Evolutionary conservation across 2,329 filamentous ascomycete species (phyloP).

Genomic region (Helotiales sp.): DNA sequence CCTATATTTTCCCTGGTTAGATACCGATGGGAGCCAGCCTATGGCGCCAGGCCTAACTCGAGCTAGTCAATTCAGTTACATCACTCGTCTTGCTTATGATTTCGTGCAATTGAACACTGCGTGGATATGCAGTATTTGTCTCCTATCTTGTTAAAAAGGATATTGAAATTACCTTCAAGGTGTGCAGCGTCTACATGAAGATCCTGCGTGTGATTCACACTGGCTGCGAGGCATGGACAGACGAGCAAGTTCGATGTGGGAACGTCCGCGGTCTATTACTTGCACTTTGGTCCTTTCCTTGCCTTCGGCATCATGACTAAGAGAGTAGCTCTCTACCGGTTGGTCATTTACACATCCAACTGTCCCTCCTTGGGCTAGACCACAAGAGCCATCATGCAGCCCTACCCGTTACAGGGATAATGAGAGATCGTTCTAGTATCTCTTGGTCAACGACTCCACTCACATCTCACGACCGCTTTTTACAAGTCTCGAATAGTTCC

Average conservation of each 20-base stretch:
- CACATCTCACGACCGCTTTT: neutral
- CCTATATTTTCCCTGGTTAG: neutral
- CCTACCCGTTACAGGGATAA: conserved; percentile 7
- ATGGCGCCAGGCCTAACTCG: neutral
- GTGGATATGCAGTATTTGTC: too few relatives aligned
- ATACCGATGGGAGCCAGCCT: neutral
- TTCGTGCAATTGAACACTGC: too few relatives aligned
- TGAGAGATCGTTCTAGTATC: neutral
- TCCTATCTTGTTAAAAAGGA: too few relatives aligned
- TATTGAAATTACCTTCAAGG: too few relatives aligned
- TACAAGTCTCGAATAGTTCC: neutral
- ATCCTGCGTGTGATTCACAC: too few relatives aligned
- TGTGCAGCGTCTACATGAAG: too few relatives aligned
- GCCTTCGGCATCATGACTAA: too few relatives aligned
- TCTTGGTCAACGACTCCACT: neutral
- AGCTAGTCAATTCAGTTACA: neutral
- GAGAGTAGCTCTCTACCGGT: neutral
- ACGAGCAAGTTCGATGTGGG: too few relatives aligned
- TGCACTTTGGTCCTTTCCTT: too few relatives aligned
- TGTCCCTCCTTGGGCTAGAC: neutral
- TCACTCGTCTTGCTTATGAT: neutral
- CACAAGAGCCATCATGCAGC: neutral
- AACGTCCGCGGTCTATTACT: too few relatives aligned
- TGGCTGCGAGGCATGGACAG: too few relatives aligned
- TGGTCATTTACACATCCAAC: neutral